Percentiles rank a stretch among this genome's conserved stretches.
Evolutionary conservation across 352 stramenopile genomes (phyloP).

Genomic region (Pythium guiyangense): DNA sequence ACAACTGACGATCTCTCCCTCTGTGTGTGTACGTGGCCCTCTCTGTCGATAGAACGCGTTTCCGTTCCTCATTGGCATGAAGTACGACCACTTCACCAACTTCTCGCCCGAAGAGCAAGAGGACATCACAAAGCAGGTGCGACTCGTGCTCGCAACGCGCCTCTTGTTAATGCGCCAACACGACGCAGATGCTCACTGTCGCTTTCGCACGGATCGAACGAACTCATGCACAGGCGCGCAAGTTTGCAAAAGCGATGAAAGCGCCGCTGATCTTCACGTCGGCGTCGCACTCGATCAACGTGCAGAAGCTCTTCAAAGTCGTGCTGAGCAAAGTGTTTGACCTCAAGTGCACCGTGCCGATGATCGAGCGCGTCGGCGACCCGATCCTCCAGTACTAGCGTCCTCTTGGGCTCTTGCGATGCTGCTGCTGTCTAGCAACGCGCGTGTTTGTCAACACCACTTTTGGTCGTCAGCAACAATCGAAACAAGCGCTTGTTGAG

Average conservation of each 20-base stretch:
- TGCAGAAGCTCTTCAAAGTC: conserved; percentile 95
- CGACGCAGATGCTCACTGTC: neutral
- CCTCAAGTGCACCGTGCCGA: conserved; percentile 90
- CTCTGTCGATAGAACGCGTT: conserved; percentile 73
- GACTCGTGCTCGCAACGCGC: neutral
- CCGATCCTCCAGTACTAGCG: conserved; percentile 87
- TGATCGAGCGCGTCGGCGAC: conserved; percentile 90
- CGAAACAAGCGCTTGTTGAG: no score
- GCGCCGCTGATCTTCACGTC: conserved; percentile 93
- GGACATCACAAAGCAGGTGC: conserved; percentile 92
- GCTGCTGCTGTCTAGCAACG: no score
- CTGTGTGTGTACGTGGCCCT: neutral
- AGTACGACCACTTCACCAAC: conserved; percentile 93
- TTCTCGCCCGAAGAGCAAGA: conserved; percentile 89
- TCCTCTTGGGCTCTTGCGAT: neutral
- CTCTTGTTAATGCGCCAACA: neutral
- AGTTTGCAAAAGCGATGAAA: conserved; percentile 95
- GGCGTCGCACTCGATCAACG: conserved; percentile 93
- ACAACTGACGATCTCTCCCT: neutral
- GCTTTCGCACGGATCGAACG: neutral
- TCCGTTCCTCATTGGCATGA: conserved; percentile 93
- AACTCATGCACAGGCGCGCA: conserved; percentile 62
- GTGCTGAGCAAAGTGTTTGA: conserved; percentile 94
- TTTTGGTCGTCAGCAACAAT: no score
- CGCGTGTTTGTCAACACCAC: no score